A percentile compares a stretch with the other conserved stretches of the same genome.
Evolutionary conservation across 192 early-diverging fungal genomes (phyloP).

Genomic region (Neocallimastix lanati): DNA sequence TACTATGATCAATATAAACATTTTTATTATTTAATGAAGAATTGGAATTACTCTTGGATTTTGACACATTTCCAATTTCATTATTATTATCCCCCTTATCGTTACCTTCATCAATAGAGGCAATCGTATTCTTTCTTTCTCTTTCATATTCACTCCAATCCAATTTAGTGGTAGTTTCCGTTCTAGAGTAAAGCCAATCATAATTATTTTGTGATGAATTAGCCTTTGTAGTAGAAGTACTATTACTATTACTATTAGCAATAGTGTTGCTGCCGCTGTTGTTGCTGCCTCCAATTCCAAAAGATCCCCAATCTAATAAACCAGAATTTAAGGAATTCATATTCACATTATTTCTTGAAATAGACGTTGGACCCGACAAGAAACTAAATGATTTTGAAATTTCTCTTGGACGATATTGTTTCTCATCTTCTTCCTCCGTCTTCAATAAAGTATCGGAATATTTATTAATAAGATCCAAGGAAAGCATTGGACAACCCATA

Average conservation of each 20-base stretch:
- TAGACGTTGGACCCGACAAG: background rate
- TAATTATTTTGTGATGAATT: background rate
- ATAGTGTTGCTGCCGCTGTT: no score
- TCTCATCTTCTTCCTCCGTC: constrained; percentile 14
- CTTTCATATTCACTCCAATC: background rate
- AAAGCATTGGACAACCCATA: constrained; percentile 56
- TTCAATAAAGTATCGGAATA: constrained; percentile 5
- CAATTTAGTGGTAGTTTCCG: background rate
- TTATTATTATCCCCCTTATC: no score
- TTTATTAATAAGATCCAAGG: constrained; percentile 48
- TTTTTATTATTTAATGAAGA: constrained; percentile 1
- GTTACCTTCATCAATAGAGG: background rate
- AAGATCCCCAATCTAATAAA: background rate
- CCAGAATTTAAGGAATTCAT: background rate
- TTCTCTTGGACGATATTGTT: background rate
- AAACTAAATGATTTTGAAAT: constrained; percentile 7
- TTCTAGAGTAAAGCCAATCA: background rate
- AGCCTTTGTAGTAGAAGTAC: background rate
- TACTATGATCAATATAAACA: constrained; percentile 8
- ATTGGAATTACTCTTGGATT: no score
- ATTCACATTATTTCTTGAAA: constrained; percentile 4
- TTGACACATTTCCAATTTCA: no score
- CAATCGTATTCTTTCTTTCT: background rate
- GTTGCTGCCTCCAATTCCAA: no score
- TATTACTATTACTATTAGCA: no score